phyloP scores from a whole-genome alignment of 805 yeast genomes.

The Ogataea pini region DNA sequence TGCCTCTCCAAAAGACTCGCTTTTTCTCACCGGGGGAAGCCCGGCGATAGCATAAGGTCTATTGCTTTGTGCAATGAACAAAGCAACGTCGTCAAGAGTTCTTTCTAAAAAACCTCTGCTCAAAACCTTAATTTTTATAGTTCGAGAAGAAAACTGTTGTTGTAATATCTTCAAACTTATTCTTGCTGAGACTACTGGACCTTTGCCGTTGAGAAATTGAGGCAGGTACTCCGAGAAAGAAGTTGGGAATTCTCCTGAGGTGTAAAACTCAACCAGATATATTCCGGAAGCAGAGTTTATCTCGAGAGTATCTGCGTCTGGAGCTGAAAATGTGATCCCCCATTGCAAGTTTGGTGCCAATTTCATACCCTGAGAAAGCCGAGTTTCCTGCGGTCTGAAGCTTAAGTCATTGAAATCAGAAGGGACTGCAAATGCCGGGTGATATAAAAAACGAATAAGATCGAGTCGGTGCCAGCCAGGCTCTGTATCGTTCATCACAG shows the following conservation, averaged over 20 bases:
- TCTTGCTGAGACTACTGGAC: conserved; percentile 43
- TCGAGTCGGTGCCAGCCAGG: conserved; percentile 91
- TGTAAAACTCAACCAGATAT: conserved; percentile 69
- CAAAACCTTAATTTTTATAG: conserved; percentile 52
- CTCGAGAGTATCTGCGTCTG: conserved; percentile 45
- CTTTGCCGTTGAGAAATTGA: conserved; percentile 53
- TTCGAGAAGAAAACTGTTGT: conserved; percentile 34
- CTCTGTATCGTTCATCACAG: conserved; percentile 57
- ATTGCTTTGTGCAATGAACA: conserved; percentile 30
- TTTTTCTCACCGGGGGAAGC: conserved; percentile 19
- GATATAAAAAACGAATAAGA: conserved; percentile 71
- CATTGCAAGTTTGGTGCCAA: conserved; percentile 34
- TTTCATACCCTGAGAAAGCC: conserved; percentile 34
- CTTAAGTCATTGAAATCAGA: conserved; percentile 50
- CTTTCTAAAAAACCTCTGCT: conserved; percentile 63
- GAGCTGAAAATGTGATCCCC: conserved; percentile 48
- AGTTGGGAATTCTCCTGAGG: conserved; percentile 61
- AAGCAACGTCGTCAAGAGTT: conserved; percentile 49
- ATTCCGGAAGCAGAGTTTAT: conserved; percentile 66
- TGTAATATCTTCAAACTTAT: conserved; percentile 51
- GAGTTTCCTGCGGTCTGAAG: conserved; percentile 38
- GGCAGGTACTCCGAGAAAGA: conserved; percentile 66
- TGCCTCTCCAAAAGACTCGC: conserved; percentile 27
- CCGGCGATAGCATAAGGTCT: conserved; percentile 19
- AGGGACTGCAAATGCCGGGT: conserved; percentile 77